Evolutionary conservation across 2,329 filamentous ascomycete species (phyloP), one percentile per base, ranked within the genome.

Genomic region (Trichoderma aggressivum): DNA sequence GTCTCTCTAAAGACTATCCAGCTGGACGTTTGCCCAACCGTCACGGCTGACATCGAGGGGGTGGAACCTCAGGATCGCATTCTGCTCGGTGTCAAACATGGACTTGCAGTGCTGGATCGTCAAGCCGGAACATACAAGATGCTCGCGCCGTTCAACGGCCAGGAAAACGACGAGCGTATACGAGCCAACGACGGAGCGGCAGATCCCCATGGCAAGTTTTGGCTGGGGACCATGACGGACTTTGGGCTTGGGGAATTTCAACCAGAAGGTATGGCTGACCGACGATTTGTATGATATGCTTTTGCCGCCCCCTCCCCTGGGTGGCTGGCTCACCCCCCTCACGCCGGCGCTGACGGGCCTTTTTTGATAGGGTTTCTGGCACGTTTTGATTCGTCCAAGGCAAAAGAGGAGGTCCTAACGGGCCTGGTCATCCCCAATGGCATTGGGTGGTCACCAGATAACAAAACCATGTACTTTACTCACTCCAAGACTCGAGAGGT

Each of bases 191-290:
- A 97, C 78, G 94, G 94, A 60, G 91, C 90, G 6, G 89, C 93
- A 65, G 94, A 97, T 78, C 90, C 89, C 30, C 86, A 90, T 73
- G 94, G 94, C 36, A 86, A 93, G 39, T 96, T 95, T 82, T 97
- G 93, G 92, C 85, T 94, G 7, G 93, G 94, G 8, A 88, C 88
- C 73, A 97, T 97, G 92, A 96, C 93, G 73, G 93, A 97, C 77
- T 88, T 89, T 75, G 81, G 81, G 18, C 75, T 82, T 24, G 86
- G 87, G 39, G 80, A 81, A 3, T 91, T 93, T 70, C 84, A 90
- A 76, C 83, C 88, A 59, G 87, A 91, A 79, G 87, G 87, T 87
- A 76, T 78, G 82, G 75, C 30, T 7, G 10, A 34, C n/a, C 28
- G 21, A 34, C 30, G 56, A 59, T 12, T 32, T 32, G 28, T 59